Base-by-base conservation (phyloP, 257 asterid genomes). In the Plantago elongata region DNA sequence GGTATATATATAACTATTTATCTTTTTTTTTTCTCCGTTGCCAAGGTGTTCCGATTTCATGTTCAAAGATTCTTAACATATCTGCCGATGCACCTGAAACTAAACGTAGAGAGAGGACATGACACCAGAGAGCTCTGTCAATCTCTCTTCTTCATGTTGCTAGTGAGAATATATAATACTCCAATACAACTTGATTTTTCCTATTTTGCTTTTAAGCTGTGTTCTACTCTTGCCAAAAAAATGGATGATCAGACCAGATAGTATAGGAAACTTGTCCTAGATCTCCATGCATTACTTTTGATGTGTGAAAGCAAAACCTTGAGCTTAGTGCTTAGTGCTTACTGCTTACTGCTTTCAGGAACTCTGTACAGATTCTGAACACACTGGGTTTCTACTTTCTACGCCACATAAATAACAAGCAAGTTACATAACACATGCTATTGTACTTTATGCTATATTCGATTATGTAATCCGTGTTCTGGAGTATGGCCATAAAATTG, bases 1-100 rank as follows among this genome's bases (percentile, higher is more conserved):
- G 94, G 97, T 92, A 75, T 8, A 16, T 57, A 63, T 17, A 37
- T 38, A 1, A 9, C 44, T 11, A 29, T 50, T 47, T 45, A 11
- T 14, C 15, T 1, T 15, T 60, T 60, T 45, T 12, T 44, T 38
- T 44, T 51, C 18, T 17, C 44, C 14, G 17, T 13, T 60, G 48
- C 6, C 17, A 29, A 34, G 29, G 38, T 43, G 34, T 7, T 47
- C 45, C 38, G 51, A 9, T 59, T 18, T 60, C n/a, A 13, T 60
- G 52, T 18, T 40, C 5, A 57, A 22, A 17, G 34, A 29, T 46
- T 43, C 9, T 40, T 34, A 57, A 38, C 15, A n/a, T 3, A 14
- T 57, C 7, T 13, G 0, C 49, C 16, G 11, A 16, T 51, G 40
- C 13, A 54, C 2, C 12, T 3, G 46, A 22, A 22, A 22, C 27